phyloP scores from a whole-genome alignment of 345 rosid genomes.

The Hibiscus mutabilis region DNA sequence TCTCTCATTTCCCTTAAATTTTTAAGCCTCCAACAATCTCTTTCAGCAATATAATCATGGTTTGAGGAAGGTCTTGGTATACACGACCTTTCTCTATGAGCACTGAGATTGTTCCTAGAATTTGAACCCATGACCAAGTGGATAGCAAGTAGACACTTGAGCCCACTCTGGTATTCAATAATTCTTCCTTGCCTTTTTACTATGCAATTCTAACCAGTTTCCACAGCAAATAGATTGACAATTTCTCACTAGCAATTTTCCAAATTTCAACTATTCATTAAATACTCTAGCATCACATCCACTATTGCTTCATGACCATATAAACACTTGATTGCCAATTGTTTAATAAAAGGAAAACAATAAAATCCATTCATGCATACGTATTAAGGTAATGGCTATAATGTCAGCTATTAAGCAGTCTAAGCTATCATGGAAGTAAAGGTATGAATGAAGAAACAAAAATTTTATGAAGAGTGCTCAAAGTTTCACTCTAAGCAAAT shows the following conservation, averaged over 20 bases:
- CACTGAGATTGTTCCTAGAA: not conserved
- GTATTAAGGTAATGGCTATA: not conserved
- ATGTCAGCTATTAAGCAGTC: not conserved
- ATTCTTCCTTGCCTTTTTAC: not conserved
- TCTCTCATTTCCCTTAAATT: not conserved
- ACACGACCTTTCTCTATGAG: not conserved
- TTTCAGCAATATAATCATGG: not conserved
- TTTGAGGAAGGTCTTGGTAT: not conserved
- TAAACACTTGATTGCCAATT: not conserved
- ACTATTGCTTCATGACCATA: not conserved
- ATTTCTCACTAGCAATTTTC: not conserved
- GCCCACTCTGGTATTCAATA: not conserved
- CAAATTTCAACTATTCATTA: not conserved
- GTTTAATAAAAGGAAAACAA: not conserved
- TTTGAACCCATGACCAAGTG: not conserved
- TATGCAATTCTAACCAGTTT: constrained; percentile 5
- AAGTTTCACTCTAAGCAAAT: not conserved
- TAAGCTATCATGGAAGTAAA: not conserved
- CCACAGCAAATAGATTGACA: not conserved
- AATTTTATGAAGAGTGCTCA: not conserved
- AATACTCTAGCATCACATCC: not conserved
- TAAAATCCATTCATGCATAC: not conserved
- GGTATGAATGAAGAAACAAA: constrained; percentile 1
- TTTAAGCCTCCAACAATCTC: no score
- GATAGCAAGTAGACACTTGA: not conserved